Evolutionary conservation across 495 filamentous ascomycete species (phyloP).

Genomic region (Sordaria brevicollis): DNA sequence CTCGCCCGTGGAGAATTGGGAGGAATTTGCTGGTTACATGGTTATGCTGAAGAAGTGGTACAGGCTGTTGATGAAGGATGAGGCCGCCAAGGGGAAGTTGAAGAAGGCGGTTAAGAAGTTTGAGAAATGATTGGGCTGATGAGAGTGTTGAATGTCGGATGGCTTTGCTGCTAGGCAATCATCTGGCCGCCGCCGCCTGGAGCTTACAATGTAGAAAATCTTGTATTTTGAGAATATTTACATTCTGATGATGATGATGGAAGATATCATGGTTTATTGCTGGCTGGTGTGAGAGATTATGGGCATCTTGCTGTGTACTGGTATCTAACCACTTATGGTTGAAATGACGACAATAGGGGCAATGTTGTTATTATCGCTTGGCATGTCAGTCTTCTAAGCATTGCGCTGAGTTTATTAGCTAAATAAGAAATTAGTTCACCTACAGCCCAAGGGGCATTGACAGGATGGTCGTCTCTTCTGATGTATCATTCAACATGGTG

Average conservation of each 20-base stretch:
- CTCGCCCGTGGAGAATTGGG: conserved; percentile 32
- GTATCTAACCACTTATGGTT: not conserved
- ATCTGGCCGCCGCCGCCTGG: not conserved
- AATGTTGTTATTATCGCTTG: not conserved
- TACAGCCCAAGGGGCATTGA: not conserved
- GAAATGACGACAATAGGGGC: not conserved
- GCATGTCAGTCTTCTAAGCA: not conserved
- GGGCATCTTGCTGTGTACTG: not conserved
- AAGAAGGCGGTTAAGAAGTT: conserved; percentile 32
- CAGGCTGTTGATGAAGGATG: conserved; percentile 20
- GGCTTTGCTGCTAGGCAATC: not conserved
- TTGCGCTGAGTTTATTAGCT: not conserved
- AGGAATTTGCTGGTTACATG: conserved; percentile 25
- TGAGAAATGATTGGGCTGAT: conserved; percentile 15
- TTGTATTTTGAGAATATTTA: not conserved
- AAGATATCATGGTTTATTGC: not conserved
- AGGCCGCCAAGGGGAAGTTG: conserved; percentile 24
- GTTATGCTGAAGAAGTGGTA: conserved; percentile 30
- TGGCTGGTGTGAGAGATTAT: not conserved
- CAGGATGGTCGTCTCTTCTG: not conserved
- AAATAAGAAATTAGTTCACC: not conserved
- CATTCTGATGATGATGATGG: not conserved
- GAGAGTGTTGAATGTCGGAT: too few species aligned
- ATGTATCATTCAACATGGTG: not conserved
- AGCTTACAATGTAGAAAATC: not conserved